Evolutionary conservation across 163 green algal genomes (phyloP), one percentile per base, ranked within the genome.

Genomic region (Chlamydomonas reinhardtii): DNA sequence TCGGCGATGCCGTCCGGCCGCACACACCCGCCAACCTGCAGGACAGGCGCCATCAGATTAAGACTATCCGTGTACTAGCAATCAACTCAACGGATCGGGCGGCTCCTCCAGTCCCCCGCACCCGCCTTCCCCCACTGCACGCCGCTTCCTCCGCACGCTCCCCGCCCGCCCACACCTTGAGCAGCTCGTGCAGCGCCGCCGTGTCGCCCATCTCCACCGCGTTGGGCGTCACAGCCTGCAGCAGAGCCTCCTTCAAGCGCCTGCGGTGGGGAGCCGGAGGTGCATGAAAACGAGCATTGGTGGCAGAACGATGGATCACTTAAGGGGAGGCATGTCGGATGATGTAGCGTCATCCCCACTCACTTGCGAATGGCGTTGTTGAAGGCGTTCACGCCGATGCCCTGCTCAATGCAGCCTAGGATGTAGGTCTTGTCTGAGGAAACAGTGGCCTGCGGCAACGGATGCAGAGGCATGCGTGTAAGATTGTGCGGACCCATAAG

Each of bases 311-410:
- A 48, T 5, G 39, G 39, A 48, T 5, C 39, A 5, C 8, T 5
- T 8, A 5, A 48, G 8, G 8, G 8, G 39, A 5, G 5, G 8
- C 39, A 48, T 48, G 39, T 48, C 8, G 39, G 5, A 48, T 14
- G 39, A 8, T 48, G 5, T 8, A 48, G 39, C 5, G 39, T 8
- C 39, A 48, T 8, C 39, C 39, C 4, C 31, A n/a, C 77, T 56
- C 52, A 84, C 77, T 84, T 84, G 12, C 77, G 39, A 16, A 84
- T 84, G 16, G 48, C 48, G n/a, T 84, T 84, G 65, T 84, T 84
- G 77, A 84, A 84, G 0, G 64, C 61, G 31, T 69, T 69, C 17
- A 84, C 73, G 20, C 77, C 77, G 0, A 84, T 56, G 39, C 77
- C 77, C 43, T 68, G n/a, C 29, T 84, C 77, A 32, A 84, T 84